These are phyloP conservation scores for Suhomyces bribrorum DNA, from an alignment of 1,139 yeast genomes.

Conservation along the genomic window DNA sequence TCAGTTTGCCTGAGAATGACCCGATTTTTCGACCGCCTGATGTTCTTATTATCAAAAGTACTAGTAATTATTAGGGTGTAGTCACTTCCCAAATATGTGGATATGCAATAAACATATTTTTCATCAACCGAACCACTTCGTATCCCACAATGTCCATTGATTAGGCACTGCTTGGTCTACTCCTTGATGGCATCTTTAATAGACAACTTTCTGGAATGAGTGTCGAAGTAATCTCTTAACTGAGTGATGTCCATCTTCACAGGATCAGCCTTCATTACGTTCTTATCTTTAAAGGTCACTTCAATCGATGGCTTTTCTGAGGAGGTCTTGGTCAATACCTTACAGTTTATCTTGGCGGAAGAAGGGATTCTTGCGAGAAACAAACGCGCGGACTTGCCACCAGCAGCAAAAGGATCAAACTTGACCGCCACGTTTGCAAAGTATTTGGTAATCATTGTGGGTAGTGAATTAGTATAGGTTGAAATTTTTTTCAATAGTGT, in stretches of 20 bases:
- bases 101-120: background rate
- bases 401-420: conserved; percentile 75
- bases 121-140: background rate
- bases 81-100: too few relatives aligned
- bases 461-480: background rate
- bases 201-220: conserved; percentile 69
- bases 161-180: conserved; percentile 6
- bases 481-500: conserved; percentile 8
- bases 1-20: too few relatives aligned
- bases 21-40: too few relatives aligned
- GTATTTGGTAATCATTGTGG: conserved; percentile 77
- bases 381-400: conserved; percentile 79
- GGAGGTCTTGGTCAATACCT: conserved; percentile 50
- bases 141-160: background rate
- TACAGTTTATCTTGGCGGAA: conserved; percentile 55
- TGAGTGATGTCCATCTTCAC: conserved; percentile 52
- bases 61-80: too few relatives aligned
- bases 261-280: conserved; percentile 70
- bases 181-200: conserved; percentile 60
- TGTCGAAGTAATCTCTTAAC: conserved; percentile 57
- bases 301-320: conserved; percentile 58
- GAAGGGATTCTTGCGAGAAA: conserved; percentile 83
- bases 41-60: too few relatives aligned
- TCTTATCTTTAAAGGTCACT: conserved; percentile 83
- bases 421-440: conserved; percentile 74